Evolutionary conservation across 768 basidiomycete species (phyloP), one percentile per base, ranked within the genome.

Genomic region (Rhodotorula babjevae): DNA sequence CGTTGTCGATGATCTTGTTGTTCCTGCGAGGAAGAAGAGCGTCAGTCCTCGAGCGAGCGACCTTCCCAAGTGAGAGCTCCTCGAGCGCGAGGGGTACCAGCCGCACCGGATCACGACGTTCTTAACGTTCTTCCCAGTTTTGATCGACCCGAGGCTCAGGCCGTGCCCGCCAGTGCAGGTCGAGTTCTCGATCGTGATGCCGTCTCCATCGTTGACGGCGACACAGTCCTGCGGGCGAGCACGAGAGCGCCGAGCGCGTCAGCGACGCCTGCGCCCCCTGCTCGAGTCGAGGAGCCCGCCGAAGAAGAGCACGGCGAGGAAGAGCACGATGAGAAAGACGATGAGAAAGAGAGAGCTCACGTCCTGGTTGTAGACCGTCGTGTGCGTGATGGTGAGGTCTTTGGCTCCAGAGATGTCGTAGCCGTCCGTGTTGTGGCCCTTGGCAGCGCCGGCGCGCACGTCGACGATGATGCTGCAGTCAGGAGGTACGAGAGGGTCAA

Each of bases 151-250:
- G 40, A 89, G 83, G 9, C 87, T 87, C 71, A 88, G 85, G 42
- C 89, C 88, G 61, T 90, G 88, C 7, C 89, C 88, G 40, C 83
- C 83, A 4, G 40, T 29, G 42, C 60, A 68, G 31, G 10, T 44
- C 40, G 52, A 61, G 50, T 47, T 46, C 42, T 65, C n/a, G 40
- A 67, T 59, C 16, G 47, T 25, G 40, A 67, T 57, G 49, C 25
- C 47, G 23, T 31, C 40, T 25, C 57, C 65, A 36, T 59, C 57
- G 49, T 67, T 67, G 65, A 67, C 40, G 27, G 65, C 65, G 49
- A 60, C 33, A n/a, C 58, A 60, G 57, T 52, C 31, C 23, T 33
- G 33, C 3, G 31, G 21, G 25, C 8, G n/a, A n/a, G n/a, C n/a
- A n/a, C n/a, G n/a, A n/a, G n/a, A n/a, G n/a, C n/a, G n/a, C n/a